Conservation (phyloP, 164 flowering plant genomes). For the Kalanchoe fedtschenkoi region DNA sequence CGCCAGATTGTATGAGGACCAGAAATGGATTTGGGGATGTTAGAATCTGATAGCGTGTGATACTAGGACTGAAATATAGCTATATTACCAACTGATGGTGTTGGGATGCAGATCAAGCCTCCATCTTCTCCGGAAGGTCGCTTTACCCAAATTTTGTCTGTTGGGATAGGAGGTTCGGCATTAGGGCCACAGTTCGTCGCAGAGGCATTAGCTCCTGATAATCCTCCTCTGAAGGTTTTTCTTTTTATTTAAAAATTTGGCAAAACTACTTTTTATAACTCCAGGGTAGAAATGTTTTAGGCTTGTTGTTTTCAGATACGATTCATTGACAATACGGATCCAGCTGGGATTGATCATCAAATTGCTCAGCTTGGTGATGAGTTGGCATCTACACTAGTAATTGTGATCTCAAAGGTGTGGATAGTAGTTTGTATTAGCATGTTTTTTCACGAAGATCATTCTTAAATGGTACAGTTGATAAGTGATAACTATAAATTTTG, state of each 20-base stretch:
- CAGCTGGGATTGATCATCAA: conserved; percentile 99
- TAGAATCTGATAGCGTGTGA: no score
- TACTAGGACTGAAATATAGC: not conserved
- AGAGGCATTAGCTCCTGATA: conserved; percentile 97
- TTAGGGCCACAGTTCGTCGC: conserved; percentile 98
- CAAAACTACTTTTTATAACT: not conserved
- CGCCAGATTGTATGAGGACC: not conserved
- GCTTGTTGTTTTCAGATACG: conserved; percentile 50
- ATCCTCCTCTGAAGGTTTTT: conserved; percentile 90
- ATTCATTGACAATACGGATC: conserved; percentile 97
- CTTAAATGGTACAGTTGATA: not conserved
- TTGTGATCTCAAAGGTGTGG: conserved; percentile 87
- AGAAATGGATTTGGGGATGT: no score
- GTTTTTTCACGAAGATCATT: not conserved
- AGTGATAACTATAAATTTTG: conserved; percentile 2
- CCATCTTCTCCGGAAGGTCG: conserved; percentile 61
- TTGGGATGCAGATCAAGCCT: conserved; percentile 61
- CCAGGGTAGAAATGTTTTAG: not conserved
- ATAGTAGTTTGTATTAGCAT: not conserved
- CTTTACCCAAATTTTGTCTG: conserved; percentile 86
- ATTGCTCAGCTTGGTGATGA: conserved; percentile 95
- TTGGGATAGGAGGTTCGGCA: conserved; percentile 98
- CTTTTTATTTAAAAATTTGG: not conserved
- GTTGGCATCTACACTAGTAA: conserved; percentile 76
- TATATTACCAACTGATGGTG: conserved; percentile 3